Evolutionary conservation across 2,329 filamentous ascomycete species (phyloP), one percentile per base, ranked within the genome.

Genomic region (Phymatotrichopsis omnivora): DNA sequence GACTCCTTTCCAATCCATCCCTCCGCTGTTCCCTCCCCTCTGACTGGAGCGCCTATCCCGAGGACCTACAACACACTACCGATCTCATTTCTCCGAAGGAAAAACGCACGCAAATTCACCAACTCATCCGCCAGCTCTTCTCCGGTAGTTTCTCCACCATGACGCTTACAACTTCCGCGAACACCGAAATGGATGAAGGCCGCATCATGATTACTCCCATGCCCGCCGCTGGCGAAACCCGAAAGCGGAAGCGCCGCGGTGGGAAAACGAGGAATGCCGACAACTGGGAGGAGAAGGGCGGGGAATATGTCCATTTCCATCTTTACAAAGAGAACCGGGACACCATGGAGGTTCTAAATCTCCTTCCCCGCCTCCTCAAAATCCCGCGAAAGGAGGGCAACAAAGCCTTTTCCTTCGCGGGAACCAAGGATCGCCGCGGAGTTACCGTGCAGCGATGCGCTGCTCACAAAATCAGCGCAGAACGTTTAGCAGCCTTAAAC

Each of bases 241-340:
- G 33, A 7, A 34, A 30, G 16, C 52, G 52, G 7, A 53, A 62
- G 29, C 65, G 61, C 20, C 62, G 61, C 8, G 62, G 62, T 7
- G 57, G 61, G 12, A 60, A 64, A 32, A 20, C 22, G 6, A 38
- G 35, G 11, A 36, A 41, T 2, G 39, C 37, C 3, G 35, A 42
- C 6, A 35, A 45, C 10, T 38, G 34, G 5, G 35, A 34, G 12
- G 38, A 41, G 3, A 30, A 41, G 2, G 49, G 72, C n/a, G 85
- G 82, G 14, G 80, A 86, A 37, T 91, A 85, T 62, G 68, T 94
- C 11, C 86, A 94, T 63, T 93, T 94, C 62, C 89, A 84, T 0
- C 70, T 95, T 40, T 93, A 89, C 74, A 95, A 95, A 66, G 87
- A 94, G 66, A 95, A 95, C 66, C 87, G 89, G 61, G 87, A 95